phyloP scores from a whole-genome alignment of 2,329 filamentous ascomycete genomes.

The Pseudocercospora fijiensis region DNA sequence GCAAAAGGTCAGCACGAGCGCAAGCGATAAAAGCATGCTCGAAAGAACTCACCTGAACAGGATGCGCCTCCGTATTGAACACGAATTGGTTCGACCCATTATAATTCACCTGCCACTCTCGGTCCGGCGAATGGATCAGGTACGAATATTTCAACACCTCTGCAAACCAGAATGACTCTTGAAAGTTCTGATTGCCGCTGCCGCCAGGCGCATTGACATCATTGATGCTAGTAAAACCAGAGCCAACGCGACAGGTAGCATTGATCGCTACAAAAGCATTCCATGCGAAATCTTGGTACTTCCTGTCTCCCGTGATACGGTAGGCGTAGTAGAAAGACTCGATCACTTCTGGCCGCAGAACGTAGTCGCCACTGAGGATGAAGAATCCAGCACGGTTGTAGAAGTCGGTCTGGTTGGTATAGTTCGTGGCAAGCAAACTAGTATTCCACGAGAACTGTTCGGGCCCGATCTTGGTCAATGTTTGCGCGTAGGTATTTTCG shows the following conservation, averaged over 20 bases:
- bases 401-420: conserved; percentile 51
- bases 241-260: conserved; percentile 17
- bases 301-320: conserved; percentile 23
- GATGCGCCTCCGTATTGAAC: conserved; percentile 66
- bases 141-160: conserved; percentile 84
- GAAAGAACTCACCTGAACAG: conserved; percentile 47
- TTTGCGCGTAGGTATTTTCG: conserved; percentile 68
- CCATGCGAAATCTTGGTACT: conserved; percentile 27
- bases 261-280: conserved; percentile 26
- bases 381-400: conserved; percentile 66
- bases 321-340: conserved; percentile 30
- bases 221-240: conserved; percentile 21
- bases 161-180: conserved; percentile 86
- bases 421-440: conserved; percentile 32
- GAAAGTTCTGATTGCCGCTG: conserved; percentile 62
- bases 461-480: conserved; percentile 72
- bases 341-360: conserved; percentile 57
- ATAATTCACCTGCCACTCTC: conserved; percentile 55
- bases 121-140: conserved; percentile 59
- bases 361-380: conserved; percentile 62
- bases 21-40: neutral
- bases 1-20: neutral
- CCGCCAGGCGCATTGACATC: conserved; percentile 19
- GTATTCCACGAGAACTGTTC: conserved; percentile 54
- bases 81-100: conserved; percentile 56